Evolutionary conservation across 352 stramenopile species (phyloP).

Genomic region (Globisporangium cederbergense): DNA sequence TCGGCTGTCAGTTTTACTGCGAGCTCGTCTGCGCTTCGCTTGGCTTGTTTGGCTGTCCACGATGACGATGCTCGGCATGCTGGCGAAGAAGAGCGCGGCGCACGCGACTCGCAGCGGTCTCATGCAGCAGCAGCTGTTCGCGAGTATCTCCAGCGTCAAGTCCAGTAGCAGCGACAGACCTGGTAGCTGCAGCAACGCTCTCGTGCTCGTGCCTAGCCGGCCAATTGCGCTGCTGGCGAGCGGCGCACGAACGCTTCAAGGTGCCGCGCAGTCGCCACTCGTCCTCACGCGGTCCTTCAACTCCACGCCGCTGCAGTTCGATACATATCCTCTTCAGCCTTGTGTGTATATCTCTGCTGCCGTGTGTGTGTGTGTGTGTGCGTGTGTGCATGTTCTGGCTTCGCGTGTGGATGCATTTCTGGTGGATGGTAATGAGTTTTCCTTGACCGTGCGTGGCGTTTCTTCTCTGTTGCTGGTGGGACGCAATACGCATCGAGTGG

Average conservation of each 20-base stretch:
- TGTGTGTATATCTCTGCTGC: neutral
- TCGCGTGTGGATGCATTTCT: neutral
- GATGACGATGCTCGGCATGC: neutral
- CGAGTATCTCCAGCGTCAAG: neutral
- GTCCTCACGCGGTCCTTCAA: slow-evolving; percentile 12
- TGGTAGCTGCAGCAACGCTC: neutral
- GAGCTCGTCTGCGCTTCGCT: too few species aligned
- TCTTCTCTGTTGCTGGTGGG: neutral
- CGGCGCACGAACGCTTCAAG: neutral
- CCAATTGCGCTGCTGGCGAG: neutral
- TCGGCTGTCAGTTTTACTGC: too few species aligned
- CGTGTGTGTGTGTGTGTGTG: neutral
- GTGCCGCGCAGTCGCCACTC: too few species aligned
- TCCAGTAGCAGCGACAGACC: neutral
- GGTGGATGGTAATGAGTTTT: neutral
- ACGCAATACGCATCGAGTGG: slow-evolving; percentile 58
- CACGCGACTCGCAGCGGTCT: neutral
- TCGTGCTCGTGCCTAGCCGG: neutral
- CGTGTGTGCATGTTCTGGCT: neutral
- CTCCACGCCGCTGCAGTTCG: slow-evolving; percentile 22
- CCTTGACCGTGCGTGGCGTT: slow-evolving; percentile 20
- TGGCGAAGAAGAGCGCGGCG: slow-evolving; percentile 9
- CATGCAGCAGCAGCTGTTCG: neutral
- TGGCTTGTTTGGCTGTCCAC: neutral
- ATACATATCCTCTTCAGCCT: slow-evolving; percentile 19